Conservation (phyloP, 108 stramenopile species). For the Fragilariopsis cylindrus region DNA sequence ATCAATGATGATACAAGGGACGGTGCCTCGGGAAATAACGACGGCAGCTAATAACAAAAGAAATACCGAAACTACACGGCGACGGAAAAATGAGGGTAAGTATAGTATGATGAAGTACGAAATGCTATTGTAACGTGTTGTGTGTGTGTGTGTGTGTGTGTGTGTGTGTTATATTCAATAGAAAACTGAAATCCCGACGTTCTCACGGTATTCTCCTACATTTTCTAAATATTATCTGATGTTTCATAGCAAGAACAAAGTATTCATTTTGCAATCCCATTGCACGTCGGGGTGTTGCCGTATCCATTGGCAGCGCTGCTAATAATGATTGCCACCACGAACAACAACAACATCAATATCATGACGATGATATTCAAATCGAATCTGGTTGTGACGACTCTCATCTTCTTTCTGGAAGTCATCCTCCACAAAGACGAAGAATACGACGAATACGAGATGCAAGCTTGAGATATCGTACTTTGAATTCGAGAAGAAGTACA, state of each 20-base stretch:
- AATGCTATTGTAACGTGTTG: no score
- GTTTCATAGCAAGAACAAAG: background rate
- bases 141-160: no score
- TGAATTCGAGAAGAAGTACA: background rate
- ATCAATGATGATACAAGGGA: background rate
- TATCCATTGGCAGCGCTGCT: slow-evolving; percentile 5
- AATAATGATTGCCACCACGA: background rate
- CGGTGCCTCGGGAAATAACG: background rate
- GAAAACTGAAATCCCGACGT: no score
- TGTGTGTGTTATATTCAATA: no score
- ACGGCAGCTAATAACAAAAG: no score
- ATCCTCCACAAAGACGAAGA: background rate
- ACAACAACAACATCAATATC: background rate
- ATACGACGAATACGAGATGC: slow-evolving; percentile 16
- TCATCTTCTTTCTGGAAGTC: background rate
- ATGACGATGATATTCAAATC: background rate
- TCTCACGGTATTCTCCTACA: no score
- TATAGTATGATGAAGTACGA: no score
- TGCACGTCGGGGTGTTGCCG: slow-evolving; percentile 18
- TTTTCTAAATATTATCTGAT: no score
- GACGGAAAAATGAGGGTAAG: no score
- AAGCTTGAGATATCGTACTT: slow-evolving; percentile 1
- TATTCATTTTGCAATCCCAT: slow-evolving; percentile 13
- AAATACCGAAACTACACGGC: no score
- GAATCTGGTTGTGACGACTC: background rate